Evolutionary conservation across 1,284 basidiomycete species (phyloP), one percentile per base, ranked within the genome.

Genomic region (Anthracocystis panici-leucophaei): DNA sequence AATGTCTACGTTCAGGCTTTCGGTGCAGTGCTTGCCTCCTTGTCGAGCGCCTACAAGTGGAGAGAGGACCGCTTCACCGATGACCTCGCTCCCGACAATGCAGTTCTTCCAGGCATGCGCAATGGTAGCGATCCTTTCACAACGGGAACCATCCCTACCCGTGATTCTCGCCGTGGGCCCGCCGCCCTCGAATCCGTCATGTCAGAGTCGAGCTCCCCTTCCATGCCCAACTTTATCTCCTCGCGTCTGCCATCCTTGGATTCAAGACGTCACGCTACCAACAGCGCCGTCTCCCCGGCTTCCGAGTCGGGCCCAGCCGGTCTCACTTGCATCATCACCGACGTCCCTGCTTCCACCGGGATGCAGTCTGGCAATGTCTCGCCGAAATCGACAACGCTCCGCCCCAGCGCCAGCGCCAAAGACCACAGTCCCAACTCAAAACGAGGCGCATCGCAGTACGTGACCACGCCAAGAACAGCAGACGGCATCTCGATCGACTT

Each of bases 1-100:
- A 78, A 78, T 42, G 67, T 78, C 40, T 78, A 75, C 53, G 69
- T 78, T 5, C 73, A 76, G 33, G 68, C 68, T 0, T 75, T 75
- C 35, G 76, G 76, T 40, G 73, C 76, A 12, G 68, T 75, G 11
- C 63, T 78, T 9, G 76, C 76, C 5, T 69, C 61, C 20, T 38
- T 75, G 40, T 71, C 72, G 8, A 63, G 57, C 27, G 60, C 69
- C 23, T 66, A 75, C 54, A 66, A 57, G 57, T 78, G 76, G 76
- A 63, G 76, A 54, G 76, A 78, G 33, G 73, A 78, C 40, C 61
- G 73, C 27, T 78, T 76, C 57, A 71, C 69, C 50, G 51, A 69
- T 29, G 56, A 60, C 21, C 59, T 75, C 20, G 66, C 58, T 14
- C 58, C 72, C 40, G 72, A 75, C 66, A 75, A 75, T 35, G 72